Percentiles rank a stretch among this genome's conserved stretches.
Conservation (phyloP, 495 filamentous ascomycete genomes). For the Penicillium riverlandense region DNA sequence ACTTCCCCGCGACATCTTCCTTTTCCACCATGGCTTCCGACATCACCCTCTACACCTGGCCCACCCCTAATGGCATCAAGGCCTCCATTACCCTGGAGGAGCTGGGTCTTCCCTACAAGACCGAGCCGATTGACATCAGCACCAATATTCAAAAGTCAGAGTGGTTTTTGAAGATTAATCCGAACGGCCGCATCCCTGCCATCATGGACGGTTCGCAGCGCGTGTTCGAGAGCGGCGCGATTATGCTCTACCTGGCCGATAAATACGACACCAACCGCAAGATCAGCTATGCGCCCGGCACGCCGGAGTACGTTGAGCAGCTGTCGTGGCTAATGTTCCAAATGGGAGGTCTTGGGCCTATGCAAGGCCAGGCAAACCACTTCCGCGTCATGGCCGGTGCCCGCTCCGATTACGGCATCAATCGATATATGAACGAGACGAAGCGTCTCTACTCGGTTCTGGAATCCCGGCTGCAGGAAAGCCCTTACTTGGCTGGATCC, state of each 20-base stretch:
- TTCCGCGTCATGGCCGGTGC: constrained; percentile 29
- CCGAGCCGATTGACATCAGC: constrained; percentile 52
- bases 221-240: constrained; percentile 41
- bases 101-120: constrained; percentile 59
- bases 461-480: constrained; percentile 33
- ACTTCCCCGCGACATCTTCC: background rate
- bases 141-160: constrained; percentile 67
- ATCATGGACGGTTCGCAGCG: constrained; percentile 37
- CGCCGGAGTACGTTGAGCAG: constrained; percentile 36
- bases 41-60: constrained; percentile 30
- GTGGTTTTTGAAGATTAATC: constrained; percentile 85
- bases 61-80: constrained; percentile 47
- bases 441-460: constrained; percentile 33
- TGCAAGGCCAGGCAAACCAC: constrained; percentile 40
- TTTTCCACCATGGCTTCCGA: constrained; percentile 20
- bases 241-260: constrained; percentile 41
- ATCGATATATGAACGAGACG: constrained; percentile 32
- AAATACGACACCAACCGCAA: constrained; percentile 38
- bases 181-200: constrained; percentile 85
- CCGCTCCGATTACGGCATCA: constrained; percentile 35
- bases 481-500: constrained; percentile 32
- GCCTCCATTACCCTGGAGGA: constrained; percentile 78
- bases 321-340: constrained; percentile 41
- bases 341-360: constrained; percentile 34
- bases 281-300: constrained; percentile 35